phyloP scores from a whole-genome alignment of 2,329 filamentous ascomycete species.

The Alternaria angustiovoidea region DNA sequence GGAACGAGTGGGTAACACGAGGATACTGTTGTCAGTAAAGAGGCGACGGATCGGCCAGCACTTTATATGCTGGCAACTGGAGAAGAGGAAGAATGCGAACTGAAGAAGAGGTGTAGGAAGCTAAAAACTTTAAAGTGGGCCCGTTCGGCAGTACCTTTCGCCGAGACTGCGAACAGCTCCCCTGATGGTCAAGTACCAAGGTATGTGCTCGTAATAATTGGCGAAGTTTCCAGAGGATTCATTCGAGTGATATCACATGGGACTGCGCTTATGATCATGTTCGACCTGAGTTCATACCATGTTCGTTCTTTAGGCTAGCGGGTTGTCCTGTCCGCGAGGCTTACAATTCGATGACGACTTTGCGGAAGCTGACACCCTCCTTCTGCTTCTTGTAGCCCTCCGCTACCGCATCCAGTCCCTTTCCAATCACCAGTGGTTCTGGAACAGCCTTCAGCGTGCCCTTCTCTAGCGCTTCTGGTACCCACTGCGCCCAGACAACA shows the following conservation, averaged over 20 bases:
- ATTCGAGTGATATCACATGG: background rate
- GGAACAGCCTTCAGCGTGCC: slow-evolving; percentile 44
- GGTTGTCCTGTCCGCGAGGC: background rate
- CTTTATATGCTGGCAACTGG: slow-evolving; percentile 2
- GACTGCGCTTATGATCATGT: background rate
- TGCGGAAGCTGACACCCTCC: slow-evolving; percentile 46
- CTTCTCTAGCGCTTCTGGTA: slow-evolving; percentile 42
- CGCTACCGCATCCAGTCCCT: slow-evolving; percentile 40
- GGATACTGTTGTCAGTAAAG: background rate
- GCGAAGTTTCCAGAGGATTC: background rate
- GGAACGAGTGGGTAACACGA: background rate
- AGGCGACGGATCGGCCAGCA: background rate
- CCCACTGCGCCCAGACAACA: slow-evolving; percentile 45
- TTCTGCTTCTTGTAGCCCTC: slow-evolving; percentile 39
- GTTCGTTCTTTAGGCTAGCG: background rate
- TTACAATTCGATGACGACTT: slow-evolving; percentile 42
- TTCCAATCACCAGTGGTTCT: slow-evolving; percentile 39
- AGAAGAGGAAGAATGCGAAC: slow-evolving; percentile 6
- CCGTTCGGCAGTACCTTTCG: slow-evolving; percentile 2
- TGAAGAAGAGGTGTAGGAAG: slow-evolving; percentile 8
- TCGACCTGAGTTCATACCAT: background rate
- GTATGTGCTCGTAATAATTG: background rate
- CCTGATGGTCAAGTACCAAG: background rate
- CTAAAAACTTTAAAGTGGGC: slow-evolving; percentile 18
- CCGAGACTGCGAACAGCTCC: slow-evolving; percentile 7